A percentile compares a stretch with the other conserved stretches of the same genome.
Conservation (phyloP, 805 yeast genomes). For the Kuraishia ogatae region DNA sequence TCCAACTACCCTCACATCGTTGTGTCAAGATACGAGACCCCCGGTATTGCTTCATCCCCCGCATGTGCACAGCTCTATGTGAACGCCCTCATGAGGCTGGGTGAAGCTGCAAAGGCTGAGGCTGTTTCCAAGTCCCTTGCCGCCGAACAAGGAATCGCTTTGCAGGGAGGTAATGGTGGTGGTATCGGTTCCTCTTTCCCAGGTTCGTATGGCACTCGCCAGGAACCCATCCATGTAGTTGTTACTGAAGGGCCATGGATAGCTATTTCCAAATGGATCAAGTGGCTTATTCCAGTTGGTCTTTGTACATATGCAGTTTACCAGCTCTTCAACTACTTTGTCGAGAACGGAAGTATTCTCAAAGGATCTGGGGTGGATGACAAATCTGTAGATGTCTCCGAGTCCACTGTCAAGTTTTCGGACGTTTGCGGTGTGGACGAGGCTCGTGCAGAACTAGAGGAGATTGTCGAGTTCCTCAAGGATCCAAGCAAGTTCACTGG, state of each 20-base stretch:
- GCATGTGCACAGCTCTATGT: slow-evolving; percentile 75
- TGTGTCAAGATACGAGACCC: slow-evolving; percentile 87
- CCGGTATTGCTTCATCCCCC: slow-evolving; percentile 79
- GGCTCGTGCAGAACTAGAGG: slow-evolving; percentile 95
- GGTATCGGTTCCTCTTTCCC: slow-evolving; percentile 11
- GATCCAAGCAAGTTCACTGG: slow-evolving; percentile 96
- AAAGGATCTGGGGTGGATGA: slow-evolving; percentile 66
- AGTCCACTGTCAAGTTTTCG: slow-evolving; percentile 77
- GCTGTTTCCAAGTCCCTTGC: slow-evolving; percentile 43
- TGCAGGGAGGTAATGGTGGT: slow-evolving; percentile 11
- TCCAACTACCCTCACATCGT: slow-evolving; percentile 94
- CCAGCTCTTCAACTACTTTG: slow-evolving; percentile 66
- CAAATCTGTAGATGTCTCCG: slow-evolving; percentile 74
- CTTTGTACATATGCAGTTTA: slow-evolving; percentile 74
- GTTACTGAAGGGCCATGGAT: slow-evolving; percentile 80
- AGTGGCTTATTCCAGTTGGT: slow-evolving; percentile 80
- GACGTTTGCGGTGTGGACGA: slow-evolving; percentile 98
- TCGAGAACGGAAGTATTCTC: slow-evolving; percentile 77
- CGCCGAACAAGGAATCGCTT: slow-evolving; percentile 17
- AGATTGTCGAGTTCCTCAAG: slow-evolving; percentile 93
- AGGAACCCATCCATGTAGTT: slow-evolving; percentile 90
- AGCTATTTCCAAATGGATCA: slow-evolving; percentile 76
- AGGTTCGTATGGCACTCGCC: slow-evolving; percentile 43
- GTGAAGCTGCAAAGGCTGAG: slow-evolving; percentile 72
- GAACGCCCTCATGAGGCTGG: slow-evolving; percentile 72